Conservation (phyloP, 768 basidiomycete species). For the Lyophyllum decastes region DNA sequence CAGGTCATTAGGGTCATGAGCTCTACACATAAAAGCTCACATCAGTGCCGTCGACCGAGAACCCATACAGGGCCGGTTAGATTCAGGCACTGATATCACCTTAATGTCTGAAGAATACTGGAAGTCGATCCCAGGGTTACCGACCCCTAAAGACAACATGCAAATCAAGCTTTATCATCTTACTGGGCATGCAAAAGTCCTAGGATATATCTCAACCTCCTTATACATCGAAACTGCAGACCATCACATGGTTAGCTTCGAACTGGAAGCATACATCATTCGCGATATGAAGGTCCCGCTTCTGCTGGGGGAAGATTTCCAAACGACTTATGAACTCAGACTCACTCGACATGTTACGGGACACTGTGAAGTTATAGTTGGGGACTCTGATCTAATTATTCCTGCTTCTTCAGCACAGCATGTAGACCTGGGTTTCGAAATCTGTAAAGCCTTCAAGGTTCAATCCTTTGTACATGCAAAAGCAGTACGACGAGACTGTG, state of each 20-base stretch:
- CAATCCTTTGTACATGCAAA: constrained; percentile 8
- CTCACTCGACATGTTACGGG: constrained; percentile 4
- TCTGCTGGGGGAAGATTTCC: constrained; percentile 32
- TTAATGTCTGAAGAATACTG: not conserved
- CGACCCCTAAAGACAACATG: not conserved
- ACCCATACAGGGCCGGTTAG: not conserved
- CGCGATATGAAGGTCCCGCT: constrained; percentile 28
- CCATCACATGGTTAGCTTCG: constrained; percentile 17
- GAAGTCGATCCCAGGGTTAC: not conserved
- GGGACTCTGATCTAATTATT: not conserved
- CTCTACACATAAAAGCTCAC: not conserved
- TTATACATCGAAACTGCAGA: not conserved
- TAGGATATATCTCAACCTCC: not conserved
- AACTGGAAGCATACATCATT: constrained; percentile 30
- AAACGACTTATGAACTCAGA: constrained; percentile 26
- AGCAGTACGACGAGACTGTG: not conserved
- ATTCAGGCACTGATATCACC: not conserved
- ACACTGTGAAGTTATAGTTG: constrained; percentile 8
- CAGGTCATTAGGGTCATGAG: not conserved
- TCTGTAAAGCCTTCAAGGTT: constrained; percentile 6
- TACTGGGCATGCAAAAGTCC: no score
- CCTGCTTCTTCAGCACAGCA: constrained; percentile 7
- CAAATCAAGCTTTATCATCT: not conserved
- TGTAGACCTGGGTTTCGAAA: constrained; percentile 21
- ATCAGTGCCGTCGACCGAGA: not conserved